Percentiles rank a stretch among this genome's conserved stretches.
These are phyloP conservation scores for Lunularia cruciata DNA, from an alignment of 225 moss, liverwort and hornwort genomes.

Conservation along the genomic window DNA sequence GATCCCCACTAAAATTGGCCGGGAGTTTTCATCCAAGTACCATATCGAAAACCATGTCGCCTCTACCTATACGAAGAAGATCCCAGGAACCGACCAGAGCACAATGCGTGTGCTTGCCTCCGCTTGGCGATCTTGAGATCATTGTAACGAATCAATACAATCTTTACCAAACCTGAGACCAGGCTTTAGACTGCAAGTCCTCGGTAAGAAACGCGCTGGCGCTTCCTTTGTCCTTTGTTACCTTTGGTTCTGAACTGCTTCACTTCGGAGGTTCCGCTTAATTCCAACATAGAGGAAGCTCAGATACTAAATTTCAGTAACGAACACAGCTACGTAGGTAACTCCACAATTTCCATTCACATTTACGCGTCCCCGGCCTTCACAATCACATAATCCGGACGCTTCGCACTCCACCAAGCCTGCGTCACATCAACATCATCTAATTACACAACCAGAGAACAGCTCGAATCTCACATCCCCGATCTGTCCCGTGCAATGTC, in stretches of 20 bases:
- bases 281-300: background rate
- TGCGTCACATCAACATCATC: background rate
- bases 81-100: conserved; percentile 1
- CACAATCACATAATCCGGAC: background rate
- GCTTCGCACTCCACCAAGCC: background rate
- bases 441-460: background rate
- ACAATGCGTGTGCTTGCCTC: conserved; percentile 6
- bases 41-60: background rate
- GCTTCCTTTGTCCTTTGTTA: background rate
- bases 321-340: background rate
- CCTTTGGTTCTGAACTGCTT: background rate
- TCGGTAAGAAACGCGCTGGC: background rate
- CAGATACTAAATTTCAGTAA: no score
- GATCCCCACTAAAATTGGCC: background rate
- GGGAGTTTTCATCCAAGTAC: conserved; percentile 5
- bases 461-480: background rate
- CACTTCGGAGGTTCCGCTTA: background rate
- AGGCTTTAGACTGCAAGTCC: background rate
- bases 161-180: background rate
- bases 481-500: conserved; percentile 1
- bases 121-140: background rate
- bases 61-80: conserved; percentile 9
- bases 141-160: conserved; percentile 15
- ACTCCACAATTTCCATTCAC: no score
- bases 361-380: background rate